Evolutionary conservation across 352 stramenopile genomes (phyloP), one percentile per base, ranked within the genome.

Genomic region (Phytophthora crassamura): DNA sequence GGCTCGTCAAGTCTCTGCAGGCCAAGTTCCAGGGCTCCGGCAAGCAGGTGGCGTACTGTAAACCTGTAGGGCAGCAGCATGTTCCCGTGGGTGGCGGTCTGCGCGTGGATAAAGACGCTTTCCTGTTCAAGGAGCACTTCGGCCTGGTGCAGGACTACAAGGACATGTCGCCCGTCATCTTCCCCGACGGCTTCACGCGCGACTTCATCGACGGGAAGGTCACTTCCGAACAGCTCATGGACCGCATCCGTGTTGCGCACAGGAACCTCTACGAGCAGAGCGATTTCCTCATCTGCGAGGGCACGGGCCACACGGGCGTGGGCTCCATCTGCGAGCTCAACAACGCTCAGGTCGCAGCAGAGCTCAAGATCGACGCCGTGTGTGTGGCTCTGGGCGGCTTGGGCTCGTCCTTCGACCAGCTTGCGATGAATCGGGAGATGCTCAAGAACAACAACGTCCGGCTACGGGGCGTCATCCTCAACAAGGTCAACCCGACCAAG

Each of bases 81-180:
- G 87, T 97, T 34, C 74, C 85, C 10, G 89, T 97, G 48, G 80
- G 82, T 34, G 80, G 77, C 46, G 82, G 85, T 0, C 72, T 98
- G 54, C 80, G 90, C 43, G 94, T 98, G 32, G 87, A 95, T 64
- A 95, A 95, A 73, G 92, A 99, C 69, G 94, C 97, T 22, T 96
- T 89, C 59, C 70, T 99, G 8, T 96, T 99, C 59, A 97, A 97
- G 58, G 95, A 99, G 66, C 91, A 98, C 74, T 99, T 99, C 63
- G 81, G 90, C 20, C 80, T 99, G 33, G 84, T 98, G 69, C 95
- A 98, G 66, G 78, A 98, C 64, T 99, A 99, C 84, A 78, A 89
- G 68, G 79, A 99, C 71, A 99, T 99, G 97, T 98, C 89, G 56
- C 97, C 97, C 30, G 97, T 99, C 25, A 95, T 99, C 74, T 98